Base-by-base conservation (phyloP, 371 early-diverging fungal genomes). In the Actinomortierella ambigua region DNA sequence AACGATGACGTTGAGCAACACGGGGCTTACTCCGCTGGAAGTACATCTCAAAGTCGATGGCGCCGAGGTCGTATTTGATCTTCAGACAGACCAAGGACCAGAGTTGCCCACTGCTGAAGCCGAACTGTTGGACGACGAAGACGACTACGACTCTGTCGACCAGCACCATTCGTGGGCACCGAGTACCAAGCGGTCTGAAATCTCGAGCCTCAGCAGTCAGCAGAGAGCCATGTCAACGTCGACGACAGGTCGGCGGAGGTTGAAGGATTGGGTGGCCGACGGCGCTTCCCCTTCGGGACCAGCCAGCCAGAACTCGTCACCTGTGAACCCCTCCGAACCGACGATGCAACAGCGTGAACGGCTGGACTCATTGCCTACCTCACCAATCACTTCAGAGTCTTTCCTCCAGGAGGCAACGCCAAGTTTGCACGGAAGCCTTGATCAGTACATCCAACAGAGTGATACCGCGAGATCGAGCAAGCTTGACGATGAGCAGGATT, bases 41-140 rank as follows among this genome's bases (percentile, higher is more conserved):
- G 82, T 98, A 20, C 82, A 83, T 22, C 93, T 98, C 59, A 65
- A 83, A 13, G 84, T 92, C 4, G 96, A 95, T 57, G 86, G 88
- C 42, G 91, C 91, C 1, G 88, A 89, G 18, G 87, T 91, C n/a
- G 84, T 88, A 18, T 93, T 90, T 66, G 79, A 79, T 14, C 71
- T 85, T 58, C 77, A 77, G 24, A 75, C 76, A 7, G 81, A 78
- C 15, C 80, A 80, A 46, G 60, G 58, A 13, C 6, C 68, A n/a
- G 67, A 53, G 6, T 13, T 65, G 1, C 14, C 60, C 18, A 2
- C 34, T 13, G 26, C 17, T 47, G 27, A 28, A 18, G 42, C 34
- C 34, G 4, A 34, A 4, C 4, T 34, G 34, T 11, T 6, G 34
- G 34, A 34, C 4, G 17, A 14, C 9, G 49, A 49, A 49, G 49